Evolutionary conservation across 176 grass and related monocot species (phyloP).

Genomic region (Typha latifolia): DNA sequence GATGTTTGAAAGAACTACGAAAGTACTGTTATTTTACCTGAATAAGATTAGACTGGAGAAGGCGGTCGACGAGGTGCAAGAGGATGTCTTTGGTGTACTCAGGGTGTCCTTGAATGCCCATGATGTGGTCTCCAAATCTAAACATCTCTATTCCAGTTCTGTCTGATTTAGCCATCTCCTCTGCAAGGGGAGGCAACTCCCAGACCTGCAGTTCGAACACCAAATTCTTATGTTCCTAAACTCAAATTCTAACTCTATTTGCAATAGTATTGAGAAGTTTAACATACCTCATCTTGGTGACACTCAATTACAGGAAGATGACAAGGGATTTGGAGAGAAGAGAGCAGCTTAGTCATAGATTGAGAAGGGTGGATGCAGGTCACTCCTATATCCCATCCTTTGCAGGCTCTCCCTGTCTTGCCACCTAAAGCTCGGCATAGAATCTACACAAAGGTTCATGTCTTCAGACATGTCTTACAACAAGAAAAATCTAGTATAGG

Average conservation of each 20-base stretch:
- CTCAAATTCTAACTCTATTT: not conserved
- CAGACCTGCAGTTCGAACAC: slow-evolving; percentile 22
- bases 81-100: slow-evolving; percentile 60
- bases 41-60: slow-evolving; percentile 20
- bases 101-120: slow-evolving; percentile 72
- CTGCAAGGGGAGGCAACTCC: slow-evolving; percentile 40
- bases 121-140: slow-evolving; percentile 28
- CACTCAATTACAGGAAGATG: slow-evolving; percentile 89
- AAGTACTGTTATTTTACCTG: slow-evolving; percentile 3
- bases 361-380: slow-evolving; percentile 80
- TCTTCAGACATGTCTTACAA: no score
- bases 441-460: slow-evolving; percentile 26
- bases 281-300: slow-evolving; percentile 68
- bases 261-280: not conserved
- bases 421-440: slow-evolving; percentile 76
- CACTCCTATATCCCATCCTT: slow-evolving; percentile 82
- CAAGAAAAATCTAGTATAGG: no score
- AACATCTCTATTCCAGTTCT: slow-evolving; percentile 62
- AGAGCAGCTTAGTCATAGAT: slow-evolving; percentile 41
- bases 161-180: slow-evolving; percentile 53
- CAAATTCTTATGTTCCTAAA: not conserved
- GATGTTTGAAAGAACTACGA: not conserved
- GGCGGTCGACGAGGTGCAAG: slow-evolving; percentile 41
- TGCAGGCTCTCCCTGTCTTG: slow-evolving; percentile 40
- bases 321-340: slow-evolving; percentile 60